A percentile compares a stretch with the other conserved stretches of the same genome.
Conservation (phyloP, 1,139 yeast species). For the Diutina catenulata region DNA sequence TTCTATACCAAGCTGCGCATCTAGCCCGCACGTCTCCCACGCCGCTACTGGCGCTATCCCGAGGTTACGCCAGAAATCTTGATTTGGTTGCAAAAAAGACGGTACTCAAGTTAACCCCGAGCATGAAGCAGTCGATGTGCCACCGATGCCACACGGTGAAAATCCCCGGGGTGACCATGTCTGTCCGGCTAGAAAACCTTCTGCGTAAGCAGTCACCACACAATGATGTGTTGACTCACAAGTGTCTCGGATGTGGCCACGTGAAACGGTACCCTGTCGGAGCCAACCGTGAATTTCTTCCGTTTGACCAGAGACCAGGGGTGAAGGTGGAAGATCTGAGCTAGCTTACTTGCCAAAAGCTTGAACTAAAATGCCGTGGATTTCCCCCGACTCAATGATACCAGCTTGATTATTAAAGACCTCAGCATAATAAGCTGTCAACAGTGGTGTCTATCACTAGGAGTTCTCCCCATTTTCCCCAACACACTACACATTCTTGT, state of each 20-base stretch:
- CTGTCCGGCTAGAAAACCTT: conserved; percentile 18
- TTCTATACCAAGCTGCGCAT: conserved; percentile 40
- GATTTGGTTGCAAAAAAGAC: conserved; percentile 48
- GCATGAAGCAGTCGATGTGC: conserved; percentile 49
- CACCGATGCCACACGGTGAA: conserved; percentile 41
- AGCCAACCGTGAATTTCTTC: conserved; percentile 7
- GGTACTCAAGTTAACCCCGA: conserved; percentile 50
- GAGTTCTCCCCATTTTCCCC: too few species aligned
- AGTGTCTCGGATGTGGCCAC: conserved; percentile 8
- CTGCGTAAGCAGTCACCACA: conserved; percentile 13
- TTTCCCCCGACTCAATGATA: not conserved
- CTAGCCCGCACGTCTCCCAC: conserved; percentile 14
- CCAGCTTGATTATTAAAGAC: not conserved
- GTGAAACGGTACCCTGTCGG: conserved; percentile 10
- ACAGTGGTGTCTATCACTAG: too few species aligned
- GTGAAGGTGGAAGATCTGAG: not conserved
- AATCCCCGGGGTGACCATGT: conserved; percentile 34
- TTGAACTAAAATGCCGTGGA: not conserved
- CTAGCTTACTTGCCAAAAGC: too few species aligned
- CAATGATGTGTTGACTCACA: conserved; percentile 19
- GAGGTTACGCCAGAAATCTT: conserved; percentile 36
- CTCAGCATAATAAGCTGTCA: not conserved
- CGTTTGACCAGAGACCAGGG: conserved; percentile 8
- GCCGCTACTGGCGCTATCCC: too few species aligned
- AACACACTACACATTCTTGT: too few species aligned